Percentiles rank a stretch among this genome's conserved stretches.
Conservation (phyloP, 495 filamentous ascomycete genomes). For the Corynascus novoguineensis region DNA sequence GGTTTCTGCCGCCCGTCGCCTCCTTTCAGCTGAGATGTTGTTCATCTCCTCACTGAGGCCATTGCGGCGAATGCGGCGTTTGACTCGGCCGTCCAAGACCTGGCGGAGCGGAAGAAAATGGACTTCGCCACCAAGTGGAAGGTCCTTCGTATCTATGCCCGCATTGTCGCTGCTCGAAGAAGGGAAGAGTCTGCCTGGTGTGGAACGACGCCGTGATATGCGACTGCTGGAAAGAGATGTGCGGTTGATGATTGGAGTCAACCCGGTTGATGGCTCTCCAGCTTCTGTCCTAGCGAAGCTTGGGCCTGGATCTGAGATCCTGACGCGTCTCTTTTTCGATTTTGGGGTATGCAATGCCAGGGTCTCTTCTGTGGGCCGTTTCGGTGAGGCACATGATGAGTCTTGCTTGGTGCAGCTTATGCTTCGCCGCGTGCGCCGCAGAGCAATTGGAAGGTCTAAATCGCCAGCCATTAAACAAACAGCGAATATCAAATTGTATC, state of each 20-base stretch:
- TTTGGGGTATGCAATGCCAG: slow-evolving; percentile 14
- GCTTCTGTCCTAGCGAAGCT: slow-evolving; percentile 16
- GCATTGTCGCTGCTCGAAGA: slow-evolving; percentile 30
- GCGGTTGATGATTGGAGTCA: slow-evolving; percentile 62
- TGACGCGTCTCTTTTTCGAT: slow-evolving; percentile 55
- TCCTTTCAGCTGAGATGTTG: slow-evolving; percentile 54
- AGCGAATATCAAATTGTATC: not conserved
- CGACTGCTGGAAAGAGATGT: slow-evolving; percentile 47
- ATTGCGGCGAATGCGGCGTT: slow-evolving; percentile 63
- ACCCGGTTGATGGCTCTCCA: slow-evolving; percentile 47
- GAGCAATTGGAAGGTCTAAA: slow-evolving; percentile 23
- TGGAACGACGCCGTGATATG: slow-evolving; percentile 42
- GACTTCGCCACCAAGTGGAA: slow-evolving; percentile 31
- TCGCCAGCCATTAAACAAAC: not conserved
- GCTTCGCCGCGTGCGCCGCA: slow-evolving; percentile 27
- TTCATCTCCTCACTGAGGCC: slow-evolving; percentile 74
- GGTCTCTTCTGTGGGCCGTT: not conserved
- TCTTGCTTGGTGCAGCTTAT: not conserved
- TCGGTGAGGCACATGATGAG: not conserved
- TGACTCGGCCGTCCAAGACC: slow-evolving; percentile 63
- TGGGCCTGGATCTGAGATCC: slow-evolving; percentile 68
- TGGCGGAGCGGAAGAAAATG: slow-evolving; percentile 62
- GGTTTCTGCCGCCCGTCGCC: slow-evolving; percentile 34
- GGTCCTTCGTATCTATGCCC: slow-evolving; percentile 23
- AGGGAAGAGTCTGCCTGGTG: slow-evolving; percentile 24